A percentile compares a stretch with the other conserved stretches of the same genome.
Evolutionary conservation across 2,329 filamentous ascomycete species (phyloP).

Genomic region (Fusarium lyarnte): DNA sequence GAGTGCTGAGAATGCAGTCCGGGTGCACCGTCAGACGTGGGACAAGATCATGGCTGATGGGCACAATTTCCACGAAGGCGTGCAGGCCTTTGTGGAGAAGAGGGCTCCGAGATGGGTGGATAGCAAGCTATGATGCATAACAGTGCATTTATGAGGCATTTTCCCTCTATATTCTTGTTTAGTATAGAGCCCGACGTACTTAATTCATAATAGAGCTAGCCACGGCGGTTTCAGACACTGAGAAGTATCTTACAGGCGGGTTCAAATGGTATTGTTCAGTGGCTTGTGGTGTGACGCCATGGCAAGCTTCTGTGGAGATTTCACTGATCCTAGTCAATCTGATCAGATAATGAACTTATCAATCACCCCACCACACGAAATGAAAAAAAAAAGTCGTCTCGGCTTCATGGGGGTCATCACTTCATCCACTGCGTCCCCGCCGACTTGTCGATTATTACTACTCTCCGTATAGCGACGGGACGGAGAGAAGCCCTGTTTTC

Average conservation of each 20-base stretch:
- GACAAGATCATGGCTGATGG: constrained; percentile 67
- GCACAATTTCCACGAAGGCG: constrained; percentile 76
- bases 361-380: constrained; percentile 31
- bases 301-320: constrained; percentile 7
- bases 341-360: constrained; percentile 39
- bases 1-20: constrained; percentile 66
- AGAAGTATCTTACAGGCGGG: neutral
- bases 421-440: constrained; percentile 12
- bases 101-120: constrained; percentile 71
- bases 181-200: neutral
- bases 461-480: constrained; percentile 11
- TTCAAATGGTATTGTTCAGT: neutral
- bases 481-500: constrained; percentile 6
- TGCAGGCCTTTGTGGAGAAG: constrained; percentile 78
- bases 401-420: neutral
- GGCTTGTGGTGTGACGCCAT: constrained; percentile 27
- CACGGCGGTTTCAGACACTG: neutral
- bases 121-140: constrained; percentile 59
- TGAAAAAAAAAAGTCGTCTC: constrained; percentile 4
- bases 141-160: constrained; percentile 17
- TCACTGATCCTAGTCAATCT: constrained; percentile 22
- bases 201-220: neutral
- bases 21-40: constrained; percentile 62
- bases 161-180: neutral
- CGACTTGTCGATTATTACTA: constrained; percentile 23